These are phyloP conservation scores for Ogataea saltuana DNA, from an alignment of 805 yeast genomes.

Conservation along the genomic window DNA sequence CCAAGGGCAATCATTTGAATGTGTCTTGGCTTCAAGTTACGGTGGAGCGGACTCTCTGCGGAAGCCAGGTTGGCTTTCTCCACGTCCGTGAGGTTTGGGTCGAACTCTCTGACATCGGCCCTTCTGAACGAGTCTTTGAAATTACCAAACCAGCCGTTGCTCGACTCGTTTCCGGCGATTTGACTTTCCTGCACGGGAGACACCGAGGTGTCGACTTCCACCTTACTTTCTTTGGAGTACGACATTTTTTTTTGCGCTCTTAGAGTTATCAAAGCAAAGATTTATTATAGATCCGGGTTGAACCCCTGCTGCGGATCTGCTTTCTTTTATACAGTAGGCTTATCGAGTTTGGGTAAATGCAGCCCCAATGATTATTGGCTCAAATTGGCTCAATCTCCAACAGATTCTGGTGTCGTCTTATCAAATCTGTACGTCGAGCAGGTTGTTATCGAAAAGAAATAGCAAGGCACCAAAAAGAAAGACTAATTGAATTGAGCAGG, in stretches of 20 bases:
- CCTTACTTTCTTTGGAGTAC: slow-evolving; percentile 22
- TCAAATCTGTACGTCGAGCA: background rate
- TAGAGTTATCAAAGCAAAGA: too few species aligned
- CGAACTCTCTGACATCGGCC: slow-evolving; percentile 39
- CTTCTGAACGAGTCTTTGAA: slow-evolving; percentile 37
- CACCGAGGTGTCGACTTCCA: slow-evolving; percentile 27
- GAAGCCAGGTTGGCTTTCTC: slow-evolving; percentile 50
- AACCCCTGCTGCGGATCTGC: background rate
- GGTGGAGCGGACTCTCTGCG: slow-evolving; percentile 50
- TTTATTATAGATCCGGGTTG: too few species aligned
- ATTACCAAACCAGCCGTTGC: slow-evolving; percentile 20
- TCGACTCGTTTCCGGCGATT: background rate
- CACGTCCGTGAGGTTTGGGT: slow-evolving; percentile 44
- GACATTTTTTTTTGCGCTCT: slow-evolving; percentile 15
- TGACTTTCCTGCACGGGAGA: slow-evolving; percentile 24
- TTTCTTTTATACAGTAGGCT: slow-evolving; percentile 1
- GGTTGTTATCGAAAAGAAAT: background rate
- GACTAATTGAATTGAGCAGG: background rate
- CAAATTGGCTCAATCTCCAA: background rate
- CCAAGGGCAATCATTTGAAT: slow-evolving; percentile 82
- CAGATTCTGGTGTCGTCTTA: background rate
- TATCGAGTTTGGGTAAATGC: slow-evolving; percentile 1
- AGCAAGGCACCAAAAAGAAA: slow-evolving; percentile 3
- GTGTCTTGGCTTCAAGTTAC: slow-evolving; percentile 63
- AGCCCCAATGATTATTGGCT: slow-evolving; percentile 1